Evolutionary conservation across 2,329 filamentous ascomycete species (phyloP).

Genomic region (Penicillium sp.): DNA sequence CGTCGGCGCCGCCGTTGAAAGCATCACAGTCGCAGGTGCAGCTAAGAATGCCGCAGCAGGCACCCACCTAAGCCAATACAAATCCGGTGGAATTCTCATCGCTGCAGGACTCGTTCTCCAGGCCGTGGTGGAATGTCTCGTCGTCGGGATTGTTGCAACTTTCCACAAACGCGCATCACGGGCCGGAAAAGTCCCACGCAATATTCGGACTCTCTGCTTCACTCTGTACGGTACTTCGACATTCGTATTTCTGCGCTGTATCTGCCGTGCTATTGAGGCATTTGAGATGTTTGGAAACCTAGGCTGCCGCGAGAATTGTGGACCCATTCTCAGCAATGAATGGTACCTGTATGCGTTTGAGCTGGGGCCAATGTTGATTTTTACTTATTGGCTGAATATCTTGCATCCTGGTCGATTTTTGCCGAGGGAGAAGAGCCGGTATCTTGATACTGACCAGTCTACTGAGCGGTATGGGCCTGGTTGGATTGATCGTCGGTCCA

Average conservation of each 20-base stretch:
- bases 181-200: slow-evolving; percentile 25
- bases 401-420: slow-evolving; percentile 38
- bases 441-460: slow-evolving; percentile 30
- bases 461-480: slow-evolving; percentile 35
- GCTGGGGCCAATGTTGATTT: slow-evolving; percentile 37
- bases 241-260: slow-evolving; percentile 36
- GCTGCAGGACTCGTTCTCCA: slow-evolving; percentile 32
- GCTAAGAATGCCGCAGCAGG: slow-evolving; percentile 23
- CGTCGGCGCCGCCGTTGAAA: slow-evolving; percentile 36
- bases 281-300: slow-evolving; percentile 27
- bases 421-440: slow-evolving; percentile 27
- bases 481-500: slow-evolving; percentile 30
- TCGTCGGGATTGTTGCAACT: slow-evolving; percentile 26
- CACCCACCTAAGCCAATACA: slow-evolving; percentile 14
- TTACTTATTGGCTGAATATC: slow-evolving; percentile 37
- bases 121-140: slow-evolving; percentile 30
- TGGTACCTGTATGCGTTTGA: slow-evolving; percentile 43
- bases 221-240: slow-evolving; percentile 39
- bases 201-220: slow-evolving; percentile 33
- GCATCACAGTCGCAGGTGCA: slow-evolving; percentile 34
- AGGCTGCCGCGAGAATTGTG: slow-evolving; percentile 26
- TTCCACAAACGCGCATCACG: slow-evolving; percentile 31
- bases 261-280: slow-evolving; percentile 38
- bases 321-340: slow-evolving; percentile 30
- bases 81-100: slow-evolving; percentile 30